A percentile compares a stretch with the other conserved stretches of the same genome.
These are phyloP conservation scores for Ceratocystis smalleyi DNA, from an alignment of 2,329 filamentous ascomycete genomes.

Conservation along the genomic window DNA sequence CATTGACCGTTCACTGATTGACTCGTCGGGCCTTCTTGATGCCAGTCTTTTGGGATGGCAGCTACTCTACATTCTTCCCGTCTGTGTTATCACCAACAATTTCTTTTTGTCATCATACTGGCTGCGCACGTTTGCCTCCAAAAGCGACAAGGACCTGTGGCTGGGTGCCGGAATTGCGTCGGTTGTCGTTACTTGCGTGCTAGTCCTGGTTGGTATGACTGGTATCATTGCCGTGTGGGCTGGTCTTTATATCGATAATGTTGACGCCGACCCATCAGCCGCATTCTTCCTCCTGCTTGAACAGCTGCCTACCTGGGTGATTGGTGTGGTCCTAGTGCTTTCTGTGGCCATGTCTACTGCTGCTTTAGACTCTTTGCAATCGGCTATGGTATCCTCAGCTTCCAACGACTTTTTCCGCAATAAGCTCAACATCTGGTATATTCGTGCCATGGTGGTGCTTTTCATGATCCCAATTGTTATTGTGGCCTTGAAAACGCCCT, in stretches of 20 bases:
- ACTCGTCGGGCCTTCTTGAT: conserved; percentile 52
- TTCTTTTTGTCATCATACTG: conserved; percentile 77
- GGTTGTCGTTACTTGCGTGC: conserved; percentile 48
- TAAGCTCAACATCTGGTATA: conserved; percentile 57
- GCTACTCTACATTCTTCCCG: conserved; percentile 66
- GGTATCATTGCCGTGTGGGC: conserved; percentile 69
- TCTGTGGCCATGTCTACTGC: conserved; percentile 60
- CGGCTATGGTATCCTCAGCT: conserved; percentile 69
- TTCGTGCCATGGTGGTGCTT: conserved; percentile 52
- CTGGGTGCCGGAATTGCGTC: conserved; percentile 57
- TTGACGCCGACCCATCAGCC: conserved; percentile 42
- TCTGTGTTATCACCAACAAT: conserved; percentile 69
- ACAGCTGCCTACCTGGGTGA: conserved; percentile 61
- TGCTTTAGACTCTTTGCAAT: conserved; percentile 67
- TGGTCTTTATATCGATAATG: conserved; percentile 50
- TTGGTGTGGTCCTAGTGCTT: conserved; percentile 70
- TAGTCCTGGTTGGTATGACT: conserved; percentile 56
- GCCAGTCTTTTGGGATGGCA: conserved; percentile 65
- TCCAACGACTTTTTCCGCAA: conserved; percentile 79
- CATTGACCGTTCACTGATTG: conserved; percentile 53
- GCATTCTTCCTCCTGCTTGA: conserved; percentile 63
- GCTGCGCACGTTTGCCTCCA: conserved; percentile 69
- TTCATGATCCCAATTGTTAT: conserved; percentile 61
- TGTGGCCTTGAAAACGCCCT: conserved; percentile 57
- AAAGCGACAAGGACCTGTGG: conserved; percentile 62